Evolutionary conservation across 768 basidiomycete species (phyloP).

Genomic region (Hortiboletus campestris): DNA sequence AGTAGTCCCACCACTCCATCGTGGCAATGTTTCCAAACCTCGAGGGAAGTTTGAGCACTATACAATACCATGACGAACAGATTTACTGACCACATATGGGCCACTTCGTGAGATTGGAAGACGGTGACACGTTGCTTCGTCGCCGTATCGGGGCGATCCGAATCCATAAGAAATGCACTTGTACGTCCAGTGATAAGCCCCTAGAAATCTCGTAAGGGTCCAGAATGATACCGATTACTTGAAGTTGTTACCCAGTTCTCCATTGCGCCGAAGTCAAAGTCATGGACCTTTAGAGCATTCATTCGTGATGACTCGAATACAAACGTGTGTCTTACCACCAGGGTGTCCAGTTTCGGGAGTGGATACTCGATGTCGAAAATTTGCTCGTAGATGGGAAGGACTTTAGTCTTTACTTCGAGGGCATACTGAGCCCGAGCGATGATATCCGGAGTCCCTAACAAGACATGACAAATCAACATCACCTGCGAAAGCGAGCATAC

Average conservation of each 20-base stretch:
- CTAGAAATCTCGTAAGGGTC: slow-evolving; percentile 28
- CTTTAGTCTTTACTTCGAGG: slow-evolving; percentile 79
- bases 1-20: slow-evolving; percentile 90
- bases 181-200: slow-evolving; percentile 90
- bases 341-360: slow-evolving; percentile 90
- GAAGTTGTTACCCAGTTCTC: slow-evolving; percentile 70
- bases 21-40: slow-evolving; percentile 93
- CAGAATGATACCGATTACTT: not conserved
- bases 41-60: slow-evolving; percentile 12
- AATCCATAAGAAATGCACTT: slow-evolving; percentile 74
- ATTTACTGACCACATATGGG: slow-evolving; percentile 67
- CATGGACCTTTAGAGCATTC: slow-evolving; percentile 51
- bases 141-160: slow-evolving; percentile 64
- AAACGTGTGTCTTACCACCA: slow-evolving; percentile 54
- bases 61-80: not conserved
- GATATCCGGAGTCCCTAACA: slow-evolving; percentile 70
- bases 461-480: not conserved
- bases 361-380: slow-evolving; percentile 92
- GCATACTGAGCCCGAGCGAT: slow-evolving; percentile 85
- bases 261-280: slow-evolving; percentile 92
- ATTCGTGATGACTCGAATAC: not conserved
- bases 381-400: slow-evolving; percentile 87
- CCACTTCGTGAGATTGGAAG: slow-evolving; percentile 83
- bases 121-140: slow-evolving; percentile 79
- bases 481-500: slow-evolving; percentile 12